Evolutionary conservation across 2,329 filamentous ascomycete genomes (phyloP).

Genomic region (Aspergillus novofumigatus): DNA sequence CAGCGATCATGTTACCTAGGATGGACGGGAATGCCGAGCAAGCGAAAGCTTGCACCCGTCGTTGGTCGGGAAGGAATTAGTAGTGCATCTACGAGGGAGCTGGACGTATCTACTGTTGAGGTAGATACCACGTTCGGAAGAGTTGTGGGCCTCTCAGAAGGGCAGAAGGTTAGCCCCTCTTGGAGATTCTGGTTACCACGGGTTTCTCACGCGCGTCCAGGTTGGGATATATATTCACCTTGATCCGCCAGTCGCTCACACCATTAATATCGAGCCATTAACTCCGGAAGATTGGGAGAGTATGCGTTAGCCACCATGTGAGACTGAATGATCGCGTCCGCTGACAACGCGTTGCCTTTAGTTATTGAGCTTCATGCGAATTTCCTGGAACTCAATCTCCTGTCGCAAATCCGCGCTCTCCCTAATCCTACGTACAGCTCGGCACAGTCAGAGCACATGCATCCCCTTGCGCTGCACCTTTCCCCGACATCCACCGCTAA

Average conservation of each 20-base stretch:
- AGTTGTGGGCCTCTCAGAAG: constrained; percentile 71
- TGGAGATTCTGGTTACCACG: constrained; percentile 20
- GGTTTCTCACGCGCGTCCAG: constrained; percentile 38
- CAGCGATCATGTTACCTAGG: constrained; percentile 78
- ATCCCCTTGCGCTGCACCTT: constrained; percentile 85
- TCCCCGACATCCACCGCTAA: constrained; percentile 95
- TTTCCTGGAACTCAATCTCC: constrained; percentile 89
- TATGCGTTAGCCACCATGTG: constrained; percentile 27
- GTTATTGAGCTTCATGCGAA: constrained; percentile 94
- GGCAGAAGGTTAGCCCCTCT: constrained; percentile 63
- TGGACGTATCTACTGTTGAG: constrained; percentile 74
- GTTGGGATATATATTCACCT: constrained; percentile 68
- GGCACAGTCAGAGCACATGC: constrained; percentile 53
- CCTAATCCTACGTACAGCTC: constrained; percentile 72
- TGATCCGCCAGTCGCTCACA: constrained; percentile 86
- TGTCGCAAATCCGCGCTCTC: constrained; percentile 87
- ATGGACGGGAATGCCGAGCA: constrained; percentile 98
- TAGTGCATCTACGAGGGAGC: constrained; percentile 61
- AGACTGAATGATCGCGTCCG: constrained; percentile 1
- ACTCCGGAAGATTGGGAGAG: constrained; percentile 96
- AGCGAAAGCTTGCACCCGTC: constrained; percentile 69
- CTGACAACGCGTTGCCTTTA: constrained; percentile 20
- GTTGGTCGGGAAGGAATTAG: constrained; percentile 70
- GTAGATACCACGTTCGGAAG: constrained; percentile 80
- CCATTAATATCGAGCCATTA: constrained; percentile 92